Evolutionary conservation across 176 grass and related monocot species (phyloP).

Genomic region (Cocos nucifera): DNA sequence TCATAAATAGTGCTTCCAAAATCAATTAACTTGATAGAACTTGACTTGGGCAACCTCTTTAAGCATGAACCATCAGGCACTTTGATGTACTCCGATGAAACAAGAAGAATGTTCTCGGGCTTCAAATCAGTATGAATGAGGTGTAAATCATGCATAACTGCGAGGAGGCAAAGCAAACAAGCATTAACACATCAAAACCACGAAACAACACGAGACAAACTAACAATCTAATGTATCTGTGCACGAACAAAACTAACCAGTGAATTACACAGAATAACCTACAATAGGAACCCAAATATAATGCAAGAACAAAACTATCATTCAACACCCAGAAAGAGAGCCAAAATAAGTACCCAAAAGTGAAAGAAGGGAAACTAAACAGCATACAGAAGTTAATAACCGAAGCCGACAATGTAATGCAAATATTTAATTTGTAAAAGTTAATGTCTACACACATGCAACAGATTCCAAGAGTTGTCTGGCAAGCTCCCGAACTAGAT

Average conservation of each 20-base stretch:
- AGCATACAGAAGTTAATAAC: not conserved
- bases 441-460: slow-evolving; percentile 64
- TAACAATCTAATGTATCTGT: too few relatives aligned
- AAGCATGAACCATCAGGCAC: slow-evolving; percentile 29
- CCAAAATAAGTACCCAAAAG: not conserved
- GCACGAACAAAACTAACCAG: too few relatives aligned
- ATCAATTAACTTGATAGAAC: slow-evolving; percentile 63
- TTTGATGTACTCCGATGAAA: slow-evolving; percentile 41
- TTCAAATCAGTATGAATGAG: slow-evolving; percentile 70
- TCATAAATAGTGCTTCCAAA: slow-evolving; percentile 54
- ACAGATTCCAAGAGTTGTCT: slow-evolving; percentile 68
- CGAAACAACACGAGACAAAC: too few relatives aligned
- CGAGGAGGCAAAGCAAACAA: slow-evolving; percentile 8
- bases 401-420: not conserved
- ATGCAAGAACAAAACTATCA: not conserved
- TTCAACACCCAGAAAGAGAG: slow-evolving; percentile 7
- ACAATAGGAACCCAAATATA: too few relatives aligned
- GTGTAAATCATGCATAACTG: slow-evolving; percentile 51
- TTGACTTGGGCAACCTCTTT: slow-evolving; percentile 25
- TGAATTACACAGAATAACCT: too few relatives aligned
- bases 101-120: slow-evolving; percentile 61
- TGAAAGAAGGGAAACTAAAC: not conserved
- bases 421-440: slow-evolving; percentile 23
- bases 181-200: too few relatives aligned
- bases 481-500: slow-evolving; percentile 56